Conservation (phyloP, 768 basidiomycete genomes). For the Rhizopogon vulgaris region DNA sequence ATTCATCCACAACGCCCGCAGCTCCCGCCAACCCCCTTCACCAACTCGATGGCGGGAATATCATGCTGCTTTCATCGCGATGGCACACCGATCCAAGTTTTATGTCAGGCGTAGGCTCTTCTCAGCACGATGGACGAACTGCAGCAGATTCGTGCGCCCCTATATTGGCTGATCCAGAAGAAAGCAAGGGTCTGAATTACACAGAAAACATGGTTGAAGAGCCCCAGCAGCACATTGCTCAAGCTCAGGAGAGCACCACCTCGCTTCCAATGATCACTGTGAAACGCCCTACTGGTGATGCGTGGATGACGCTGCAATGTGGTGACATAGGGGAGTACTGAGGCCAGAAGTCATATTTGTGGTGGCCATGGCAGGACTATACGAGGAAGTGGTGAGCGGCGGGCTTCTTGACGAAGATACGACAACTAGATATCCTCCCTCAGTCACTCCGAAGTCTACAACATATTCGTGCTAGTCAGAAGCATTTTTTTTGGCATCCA, state of each 20-base stretch:
- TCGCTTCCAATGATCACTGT: no score
- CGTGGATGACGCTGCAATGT: no score
- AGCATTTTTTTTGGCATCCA: no score
- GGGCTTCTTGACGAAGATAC: no score
- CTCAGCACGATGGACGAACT: no score
- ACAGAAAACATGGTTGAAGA: not conserved
- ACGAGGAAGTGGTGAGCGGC: no score
- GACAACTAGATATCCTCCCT: no score
- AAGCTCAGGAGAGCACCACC: not conserved
- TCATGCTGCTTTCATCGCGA: not conserved
- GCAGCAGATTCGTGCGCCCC: not conserved
- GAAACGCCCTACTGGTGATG: not conserved
- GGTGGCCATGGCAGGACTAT: slow-evolving; percentile 22
- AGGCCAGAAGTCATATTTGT: not conserved
- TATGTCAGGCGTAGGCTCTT: not conserved
- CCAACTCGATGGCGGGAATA: not conserved
- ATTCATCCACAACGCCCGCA: not conserved
- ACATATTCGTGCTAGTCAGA: no score
- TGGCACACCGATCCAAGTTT: not conserved
- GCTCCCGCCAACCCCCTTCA: not conserved
- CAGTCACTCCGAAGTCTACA: no score
- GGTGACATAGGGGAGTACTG: not conserved
- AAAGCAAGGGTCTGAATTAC: not conserved
- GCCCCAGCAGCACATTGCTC: not conserved
- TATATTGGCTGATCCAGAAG: not conserved